Evolutionary conservation across 306 rosid genomes (phyloP), one percentile per base, ranked within the genome.

Genomic region (Casuarina cunninghamiana): DNA sequence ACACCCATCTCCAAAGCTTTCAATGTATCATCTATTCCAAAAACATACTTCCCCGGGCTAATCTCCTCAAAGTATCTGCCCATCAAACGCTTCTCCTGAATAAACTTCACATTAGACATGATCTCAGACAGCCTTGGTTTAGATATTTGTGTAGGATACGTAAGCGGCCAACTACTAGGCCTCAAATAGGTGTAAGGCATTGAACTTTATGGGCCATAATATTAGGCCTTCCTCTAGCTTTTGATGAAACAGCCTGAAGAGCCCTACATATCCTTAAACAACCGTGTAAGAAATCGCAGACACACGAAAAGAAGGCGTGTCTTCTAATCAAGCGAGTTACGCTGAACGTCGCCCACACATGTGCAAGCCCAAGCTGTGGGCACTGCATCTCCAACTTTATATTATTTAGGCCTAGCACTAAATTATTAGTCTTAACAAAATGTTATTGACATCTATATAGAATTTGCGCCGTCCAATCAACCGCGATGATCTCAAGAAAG

Each of bases 11-110:
- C 97, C 69, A 92, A 58, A 57, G 96, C 92, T 83, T 92, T 92
- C 77, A 92, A 80, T 0, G 97, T 92, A 83, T 92, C 97, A 35
- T 92, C 97, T 87, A 90, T 72, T 96, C 96, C 5, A 96, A 26
- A 26, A 26, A 26, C 32, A 26, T 26, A 26, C 32, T 26, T 92
- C 53, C 90, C 97, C 88, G 90, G 97, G 63, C 97, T 92, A 53
- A 92, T 92, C 79, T 92, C 97, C 82, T 90, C 96, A 51, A 92
- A 92, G 76, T 90, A 92, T 70, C 89, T 92, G 43, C 93, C 97
- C 17, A 92, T 92, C 89, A 92, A 74, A 37, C 86, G 88, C 60
- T 92, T 90, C 88, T 92, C 97, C 86, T 90, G 96, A 5, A 92
- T 90, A 79, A 92, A 92, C 86, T 92, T 92, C 78, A 92, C 97